A percentile compares a stretch with the other conserved stretches of the same genome.
These are phyloP conservation scores for Pelargonium australe DNA, from an alignment of 441 rosid species.

Conservation along the genomic window DNA sequence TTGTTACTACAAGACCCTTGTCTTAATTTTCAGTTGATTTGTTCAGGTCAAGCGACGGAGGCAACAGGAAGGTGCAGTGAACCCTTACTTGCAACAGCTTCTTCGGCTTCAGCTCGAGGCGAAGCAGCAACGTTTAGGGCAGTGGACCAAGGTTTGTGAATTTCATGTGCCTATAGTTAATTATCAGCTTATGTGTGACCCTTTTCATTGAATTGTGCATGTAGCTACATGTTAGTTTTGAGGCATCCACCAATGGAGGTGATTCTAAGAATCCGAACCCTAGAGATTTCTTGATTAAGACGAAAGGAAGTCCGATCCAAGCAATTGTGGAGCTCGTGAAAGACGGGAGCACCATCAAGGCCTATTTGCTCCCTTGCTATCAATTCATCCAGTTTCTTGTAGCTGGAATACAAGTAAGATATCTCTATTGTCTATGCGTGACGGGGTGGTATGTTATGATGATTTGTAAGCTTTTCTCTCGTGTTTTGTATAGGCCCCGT, in stretches of 20 bases:
- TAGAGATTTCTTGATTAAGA: background rate
- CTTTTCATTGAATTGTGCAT: background rate
- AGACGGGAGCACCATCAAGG: constrained; percentile 4
- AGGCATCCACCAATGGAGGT: background rate
- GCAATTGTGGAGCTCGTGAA: background rate
- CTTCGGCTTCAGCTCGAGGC: background rate
- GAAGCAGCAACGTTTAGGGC: background rate
- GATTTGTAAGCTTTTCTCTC: too few relatives aligned
- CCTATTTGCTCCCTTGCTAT: background rate
- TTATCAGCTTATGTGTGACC: background rate
- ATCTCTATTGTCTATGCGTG: too few relatives aligned
- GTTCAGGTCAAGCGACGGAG: background rate
- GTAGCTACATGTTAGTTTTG: background rate
- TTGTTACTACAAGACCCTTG: background rate
- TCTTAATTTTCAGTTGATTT: background rate
- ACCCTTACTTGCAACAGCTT: background rate
- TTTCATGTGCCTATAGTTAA: background rate
- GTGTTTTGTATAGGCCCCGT: background rate
- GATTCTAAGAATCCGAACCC: background rate
- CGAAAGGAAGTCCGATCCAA: background rate
- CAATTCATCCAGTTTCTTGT: background rate
- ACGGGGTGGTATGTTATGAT: too few relatives aligned
- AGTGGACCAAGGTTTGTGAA: background rate
- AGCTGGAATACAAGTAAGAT: background rate
- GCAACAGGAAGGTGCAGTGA: background rate